Evolutionary conservation across 169 alveolate genomes (phyloP).

Genomic region (Perkinsus olseni): DNA sequence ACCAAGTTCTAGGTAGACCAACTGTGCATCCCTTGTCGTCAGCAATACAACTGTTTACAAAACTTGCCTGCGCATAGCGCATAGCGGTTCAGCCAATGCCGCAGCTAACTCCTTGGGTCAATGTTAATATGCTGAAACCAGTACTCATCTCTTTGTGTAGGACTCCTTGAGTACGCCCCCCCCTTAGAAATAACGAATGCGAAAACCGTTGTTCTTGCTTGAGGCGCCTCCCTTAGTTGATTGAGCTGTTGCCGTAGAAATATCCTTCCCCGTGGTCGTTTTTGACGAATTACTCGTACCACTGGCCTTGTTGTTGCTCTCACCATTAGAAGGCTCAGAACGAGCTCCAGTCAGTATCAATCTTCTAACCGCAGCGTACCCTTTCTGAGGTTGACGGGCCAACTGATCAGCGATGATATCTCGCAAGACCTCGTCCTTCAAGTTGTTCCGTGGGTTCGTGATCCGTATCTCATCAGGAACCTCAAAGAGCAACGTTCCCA

Average conservation of each 20-base stretch:
- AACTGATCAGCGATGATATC: not conserved
- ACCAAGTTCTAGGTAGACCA: no score
- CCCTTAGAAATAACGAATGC: not conserved
- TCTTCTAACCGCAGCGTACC: not conserved
- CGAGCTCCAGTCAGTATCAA: not conserved
- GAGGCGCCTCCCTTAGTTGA: not conserved
- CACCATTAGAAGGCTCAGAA: not conserved
- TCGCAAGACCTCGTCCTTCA: not conserved
- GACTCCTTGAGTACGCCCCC: not conserved
- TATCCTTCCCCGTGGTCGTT: not conserved
- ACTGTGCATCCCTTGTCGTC: no score
- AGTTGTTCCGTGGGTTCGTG: not conserved
- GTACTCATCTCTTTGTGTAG: no score
- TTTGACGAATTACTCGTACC: not conserved
- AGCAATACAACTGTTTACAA: no score
- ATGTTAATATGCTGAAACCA: not conserved
- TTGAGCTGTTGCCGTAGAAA: not conserved
- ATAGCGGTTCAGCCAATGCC: not conserved
- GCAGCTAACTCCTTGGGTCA: not conserved
- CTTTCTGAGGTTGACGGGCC: not conserved
- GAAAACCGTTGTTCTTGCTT: not conserved
- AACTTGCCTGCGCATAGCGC: no score
- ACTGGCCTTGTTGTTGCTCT: not conserved
- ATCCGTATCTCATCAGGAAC: not conserved
- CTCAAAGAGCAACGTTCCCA: not conserved